Evolutionary conservation across 306 rosid species (phyloP).

Genomic region (Arachis hypogaea): DNA sequence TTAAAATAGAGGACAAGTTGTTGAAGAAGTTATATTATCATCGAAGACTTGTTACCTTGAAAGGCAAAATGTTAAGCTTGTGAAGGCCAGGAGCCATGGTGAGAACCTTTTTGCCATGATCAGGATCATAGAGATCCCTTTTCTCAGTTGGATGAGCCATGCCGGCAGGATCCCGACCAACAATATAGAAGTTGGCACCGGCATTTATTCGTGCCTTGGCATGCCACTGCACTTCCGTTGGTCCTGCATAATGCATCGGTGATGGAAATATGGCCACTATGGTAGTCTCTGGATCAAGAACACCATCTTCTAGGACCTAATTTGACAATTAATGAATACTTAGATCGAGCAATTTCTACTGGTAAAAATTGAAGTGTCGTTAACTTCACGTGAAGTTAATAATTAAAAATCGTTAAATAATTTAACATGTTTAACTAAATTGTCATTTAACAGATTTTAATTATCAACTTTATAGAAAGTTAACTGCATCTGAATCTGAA

Average conservation of each 20-base stretch:
- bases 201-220: conserved; percentile 96
- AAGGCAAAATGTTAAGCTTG: conserved; percentile 94
- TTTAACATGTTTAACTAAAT: no score
- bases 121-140: conserved; percentile 91
- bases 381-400: no score
- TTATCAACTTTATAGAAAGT: no score
- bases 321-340: conserved; percentile 8
- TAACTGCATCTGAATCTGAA: no score
- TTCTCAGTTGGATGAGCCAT: conserved; percentile 97
- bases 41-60: conserved; percentile 55
- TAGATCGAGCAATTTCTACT: no score
- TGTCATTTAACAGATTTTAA: no score
- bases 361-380: no score
- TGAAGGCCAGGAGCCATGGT: conserved; percentile 98
- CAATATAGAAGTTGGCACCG: conserved; percentile 96
- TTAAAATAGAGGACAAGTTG: no score
- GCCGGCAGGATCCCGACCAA: conserved; percentile 99
- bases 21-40: no score
- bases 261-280: conserved; percentile 93
- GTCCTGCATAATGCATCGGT: conserved; percentile 99
- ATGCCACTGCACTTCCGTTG: conserved; percentile 99
- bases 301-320: conserved; percentile 94
- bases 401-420: no score
- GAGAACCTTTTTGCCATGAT: conserved; percentile 93
- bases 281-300: conserved; percentile 95